Conservation (phyloP, 2,329 filamentous ascomycete species). For the Verticillium klebahnii region DNA sequence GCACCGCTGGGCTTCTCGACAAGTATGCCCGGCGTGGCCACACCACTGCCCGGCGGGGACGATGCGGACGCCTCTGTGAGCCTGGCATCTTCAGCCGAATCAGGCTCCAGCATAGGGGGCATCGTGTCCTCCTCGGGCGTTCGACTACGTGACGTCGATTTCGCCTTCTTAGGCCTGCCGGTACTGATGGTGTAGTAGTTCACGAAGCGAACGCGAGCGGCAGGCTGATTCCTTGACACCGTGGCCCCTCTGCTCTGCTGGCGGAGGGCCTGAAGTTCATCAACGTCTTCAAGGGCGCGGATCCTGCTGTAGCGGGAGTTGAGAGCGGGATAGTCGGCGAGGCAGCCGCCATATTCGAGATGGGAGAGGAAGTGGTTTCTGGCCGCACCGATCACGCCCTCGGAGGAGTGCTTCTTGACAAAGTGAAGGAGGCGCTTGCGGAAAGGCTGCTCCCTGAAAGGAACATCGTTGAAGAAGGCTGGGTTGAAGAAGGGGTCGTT, state of each 20-base stretch:
- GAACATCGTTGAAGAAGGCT: slow-evolving; percentile 69
- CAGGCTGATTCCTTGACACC: slow-evolving; percentile 20
- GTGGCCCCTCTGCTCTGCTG: slow-evolving; percentile 4
- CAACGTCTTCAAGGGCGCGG: slow-evolving; percentile 66
- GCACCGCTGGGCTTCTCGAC: not conserved
- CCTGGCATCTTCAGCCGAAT: not conserved
- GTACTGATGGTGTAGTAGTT: slow-evolving; percentile 91
- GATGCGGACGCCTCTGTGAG: not conserved
- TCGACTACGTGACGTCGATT: slow-evolving; percentile 15
- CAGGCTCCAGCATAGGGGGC: not conserved
- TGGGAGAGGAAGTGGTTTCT: slow-evolving; percentile 73
- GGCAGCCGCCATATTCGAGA: slow-evolving; percentile 74
- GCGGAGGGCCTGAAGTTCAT: slow-evolving; percentile 40
- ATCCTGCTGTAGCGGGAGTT: slow-evolving; percentile 66
- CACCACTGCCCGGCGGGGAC: not conserved
- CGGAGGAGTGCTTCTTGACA: slow-evolving; percentile 70
- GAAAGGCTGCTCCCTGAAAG: slow-evolving; percentile 63
- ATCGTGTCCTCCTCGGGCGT: not conserved
- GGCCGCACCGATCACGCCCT: slow-evolving; percentile 65
- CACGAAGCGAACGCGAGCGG: slow-evolving; percentile 63
- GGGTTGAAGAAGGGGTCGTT: slow-evolving; percentile 69
- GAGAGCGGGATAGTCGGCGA: slow-evolving; percentile 71
- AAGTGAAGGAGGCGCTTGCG: slow-evolving; percentile 69
- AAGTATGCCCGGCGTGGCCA: not conserved
- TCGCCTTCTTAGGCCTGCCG: slow-evolving; percentile 57